Conservation (phyloP, 1,284 basidiomycete species). For the Vanrija pseudolonga region DNA sequence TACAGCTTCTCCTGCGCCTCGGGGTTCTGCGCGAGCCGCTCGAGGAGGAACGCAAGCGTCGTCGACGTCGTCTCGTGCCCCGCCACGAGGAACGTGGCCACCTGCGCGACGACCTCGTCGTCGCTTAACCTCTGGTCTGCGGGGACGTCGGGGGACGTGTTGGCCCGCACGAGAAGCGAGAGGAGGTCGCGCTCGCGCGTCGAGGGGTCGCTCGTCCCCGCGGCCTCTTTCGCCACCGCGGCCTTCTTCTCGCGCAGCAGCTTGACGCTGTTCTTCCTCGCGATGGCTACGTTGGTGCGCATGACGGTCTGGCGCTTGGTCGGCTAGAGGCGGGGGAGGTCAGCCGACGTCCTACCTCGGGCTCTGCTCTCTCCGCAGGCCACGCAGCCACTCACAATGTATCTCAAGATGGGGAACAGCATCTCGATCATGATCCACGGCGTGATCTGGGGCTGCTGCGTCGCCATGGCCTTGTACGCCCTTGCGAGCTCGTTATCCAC, state of each 20-base stretch:
- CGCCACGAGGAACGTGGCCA: constrained; percentile 62
- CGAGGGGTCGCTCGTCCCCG: too few species aligned
- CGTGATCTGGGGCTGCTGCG: too few species aligned
- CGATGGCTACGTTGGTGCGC: too few species aligned
- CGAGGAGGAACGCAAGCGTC: constrained; percentile 68
- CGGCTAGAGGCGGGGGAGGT: too few species aligned
- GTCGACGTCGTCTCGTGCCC: constrained; percentile 76
- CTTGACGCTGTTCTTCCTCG: too few species aligned
- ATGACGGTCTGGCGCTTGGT: too few species aligned
- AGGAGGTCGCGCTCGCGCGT: constrained; percentile 28
- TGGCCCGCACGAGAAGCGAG: constrained; percentile 57
- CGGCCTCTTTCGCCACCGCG: neutral
- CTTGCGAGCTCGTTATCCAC: constrained; percentile 55
- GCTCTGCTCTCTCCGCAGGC: too few species aligned
- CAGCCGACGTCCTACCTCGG: too few species aligned
- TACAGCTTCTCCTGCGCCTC: constrained; percentile 60
- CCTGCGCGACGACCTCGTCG: constrained; percentile 67
- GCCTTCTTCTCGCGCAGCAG: too few species aligned
- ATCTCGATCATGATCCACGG: too few species aligned
- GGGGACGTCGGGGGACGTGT: constrained; percentile 54
- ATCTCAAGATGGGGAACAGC: too few species aligned
- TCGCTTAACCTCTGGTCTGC: constrained; percentile 60
- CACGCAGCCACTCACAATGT: too few species aligned
- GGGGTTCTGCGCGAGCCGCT: constrained; percentile 59
- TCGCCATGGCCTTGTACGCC: constrained; percentile 55